phyloP scores from a whole-genome alignment of 768 basidiomycete genomes.

The Omphalotus guepiniiformis region DNA sequence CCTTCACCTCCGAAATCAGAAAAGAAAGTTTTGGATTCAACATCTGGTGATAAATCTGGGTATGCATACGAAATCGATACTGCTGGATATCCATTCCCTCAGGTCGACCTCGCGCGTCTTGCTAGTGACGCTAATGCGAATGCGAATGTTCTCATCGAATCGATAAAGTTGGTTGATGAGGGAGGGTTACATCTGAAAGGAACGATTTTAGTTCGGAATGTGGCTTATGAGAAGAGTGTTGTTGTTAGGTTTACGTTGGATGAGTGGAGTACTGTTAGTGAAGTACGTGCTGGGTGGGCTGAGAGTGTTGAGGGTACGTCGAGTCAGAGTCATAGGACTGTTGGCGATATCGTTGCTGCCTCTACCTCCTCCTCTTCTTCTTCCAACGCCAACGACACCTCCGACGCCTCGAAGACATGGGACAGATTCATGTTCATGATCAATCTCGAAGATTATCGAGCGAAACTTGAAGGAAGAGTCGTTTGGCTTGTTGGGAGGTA shows the following conservation, averaged over 20 bases:
- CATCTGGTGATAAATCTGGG: neutral
- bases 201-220: constrained; percentile 77
- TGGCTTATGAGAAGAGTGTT: constrained; percentile 84
- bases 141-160: constrained; percentile 31
- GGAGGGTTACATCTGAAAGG: constrained; percentile 44
- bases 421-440: constrained; percentile 61
- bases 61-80: constrained; percentile 20
- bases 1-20: neutral
- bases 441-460: constrained; percentile 50
- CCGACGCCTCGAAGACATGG: constrained; percentile 30
- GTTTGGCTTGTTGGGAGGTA: constrained; percentile 44
- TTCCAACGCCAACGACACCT: neutral
- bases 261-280: constrained; percentile 89
- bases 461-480: too few relatives aligned
- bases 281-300: constrained; percentile 58
- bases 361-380: neutral
- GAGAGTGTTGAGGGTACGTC: constrained; percentile 12
- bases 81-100: constrained; percentile 24
- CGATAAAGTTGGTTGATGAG: constrained; percentile 12
- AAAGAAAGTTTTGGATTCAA: neutral
- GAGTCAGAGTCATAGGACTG: constrained; percentile 26
- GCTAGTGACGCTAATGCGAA: constrained; percentile 11
- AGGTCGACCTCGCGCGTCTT: constrained; percentile 3
- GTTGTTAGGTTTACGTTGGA: constrained; percentile 88
- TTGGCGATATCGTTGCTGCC: constrained; percentile 35